These are phyloP conservation scores for Kurtzmaniella fragi DNA, from an alignment of 805 yeast species.

Conservation along the genomic window DNA sequence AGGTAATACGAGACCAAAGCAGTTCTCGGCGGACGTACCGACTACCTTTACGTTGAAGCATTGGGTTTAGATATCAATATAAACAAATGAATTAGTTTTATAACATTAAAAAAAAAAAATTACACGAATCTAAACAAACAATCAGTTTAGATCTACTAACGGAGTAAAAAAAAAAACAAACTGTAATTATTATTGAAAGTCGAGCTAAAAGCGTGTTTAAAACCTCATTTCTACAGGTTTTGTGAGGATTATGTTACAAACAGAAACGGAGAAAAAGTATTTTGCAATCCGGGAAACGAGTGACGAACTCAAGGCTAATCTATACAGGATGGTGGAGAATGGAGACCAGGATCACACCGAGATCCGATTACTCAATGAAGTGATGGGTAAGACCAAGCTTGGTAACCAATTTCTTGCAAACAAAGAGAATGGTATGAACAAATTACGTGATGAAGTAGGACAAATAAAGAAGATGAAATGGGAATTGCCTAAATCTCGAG, in stretches of 20 bases:
- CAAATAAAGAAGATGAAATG: conserved; percentile 4
- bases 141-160: background rate
- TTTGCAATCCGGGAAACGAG: conserved; percentile 3
- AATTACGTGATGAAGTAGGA: conserved; percentile 4
- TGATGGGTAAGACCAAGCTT: background rate
- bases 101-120: conserved; percentile 1
- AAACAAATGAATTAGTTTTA: background rate
- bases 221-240: too few species aligned
- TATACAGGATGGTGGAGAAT: conserved; percentile 7
- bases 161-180: background rate
- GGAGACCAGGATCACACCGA: conserved; percentile 7
- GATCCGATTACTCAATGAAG: conserved; percentile 5
- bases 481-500: background rate
- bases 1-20: conserved; percentile 22
- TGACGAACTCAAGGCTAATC: conserved; percentile 5
- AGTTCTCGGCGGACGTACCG: conserved; percentile 21
- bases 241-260: too few species aligned
- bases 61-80: conserved; percentile 5
- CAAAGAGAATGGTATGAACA: conserved; percentile 5
- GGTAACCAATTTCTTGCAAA: conserved; percentile 1
- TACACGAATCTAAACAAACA: background rate
- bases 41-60: background rate
- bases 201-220: conserved; percentile 1
- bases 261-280: too few species aligned
- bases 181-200: conserved; percentile 6